Percentiles rank a stretch among this genome's conserved stretches.
Conservation (phyloP, 805 yeast species). For the Saccharomycopsis sp. region DNA sequence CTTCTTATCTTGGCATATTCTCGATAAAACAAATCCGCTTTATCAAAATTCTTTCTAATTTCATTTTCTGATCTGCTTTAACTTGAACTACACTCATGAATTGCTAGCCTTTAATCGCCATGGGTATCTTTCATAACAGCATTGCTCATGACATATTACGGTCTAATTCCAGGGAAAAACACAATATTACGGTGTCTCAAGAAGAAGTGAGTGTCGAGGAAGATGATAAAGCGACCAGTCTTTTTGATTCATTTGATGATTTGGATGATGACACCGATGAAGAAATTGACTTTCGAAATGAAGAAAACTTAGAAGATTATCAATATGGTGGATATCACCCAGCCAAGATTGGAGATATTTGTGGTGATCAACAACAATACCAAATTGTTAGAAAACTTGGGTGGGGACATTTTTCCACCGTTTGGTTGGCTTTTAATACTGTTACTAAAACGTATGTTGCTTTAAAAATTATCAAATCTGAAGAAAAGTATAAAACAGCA, state of each 20-base stretch:
- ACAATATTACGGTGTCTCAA: background rate
- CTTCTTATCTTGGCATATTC: too few relatives aligned
- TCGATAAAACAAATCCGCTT: too few relatives aligned
- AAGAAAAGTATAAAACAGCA: conserved; percentile 83
- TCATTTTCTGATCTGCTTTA: too few relatives aligned
- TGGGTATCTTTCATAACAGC: background rate
- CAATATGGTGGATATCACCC: conserved; percentile 95
- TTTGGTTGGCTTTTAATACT: conserved; percentile 66
- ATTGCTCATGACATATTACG: background rate
- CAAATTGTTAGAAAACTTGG: conserved; percentile 82
- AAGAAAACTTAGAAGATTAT: conserved; percentile 81
- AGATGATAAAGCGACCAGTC: background rate
- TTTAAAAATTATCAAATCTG: conserved; percentile 86
- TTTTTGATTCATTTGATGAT: conserved; percentile 12
- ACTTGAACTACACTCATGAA: too few relatives aligned
- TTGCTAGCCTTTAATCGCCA: too few relatives aligned
- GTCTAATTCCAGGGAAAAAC: background rate
- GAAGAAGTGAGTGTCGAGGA: background rate
- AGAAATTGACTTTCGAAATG: conserved; percentile 38
- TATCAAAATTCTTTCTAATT: too few relatives aligned
- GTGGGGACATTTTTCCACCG: conserved; percentile 98
- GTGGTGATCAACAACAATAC: conserved; percentile 60
- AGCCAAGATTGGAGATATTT: conserved; percentile 76
- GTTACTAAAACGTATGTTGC: conserved; percentile 65
- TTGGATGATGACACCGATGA: conserved; percentile 27